Base-by-base conservation (phyloP, 2,329 filamentous ascomycete species). In the Diatrype stigma region DNA sequence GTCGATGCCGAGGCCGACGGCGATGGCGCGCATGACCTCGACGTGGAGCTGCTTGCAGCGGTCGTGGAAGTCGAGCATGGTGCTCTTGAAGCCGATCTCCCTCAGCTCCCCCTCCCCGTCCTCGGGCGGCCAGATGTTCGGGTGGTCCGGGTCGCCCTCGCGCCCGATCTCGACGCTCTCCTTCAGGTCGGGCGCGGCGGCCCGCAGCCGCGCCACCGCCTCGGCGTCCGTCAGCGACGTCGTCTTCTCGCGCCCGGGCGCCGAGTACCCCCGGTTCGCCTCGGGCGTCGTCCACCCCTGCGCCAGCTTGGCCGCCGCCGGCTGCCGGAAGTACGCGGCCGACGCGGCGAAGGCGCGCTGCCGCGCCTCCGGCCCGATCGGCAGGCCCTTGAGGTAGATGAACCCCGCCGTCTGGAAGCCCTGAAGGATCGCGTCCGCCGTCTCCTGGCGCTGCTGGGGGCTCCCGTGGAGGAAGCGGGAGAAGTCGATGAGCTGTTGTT, bases 381-480 rank as follows among this genome's bases (percentile, higher is more conserved):
- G 81, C 58, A 93, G 85, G 68, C 93, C 89, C 60, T 85, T 85
- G 37, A 96, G 81, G 70, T 96, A 96, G 64, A 96, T 81, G 75
- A 96, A 96, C 51, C 92, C 92, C 2, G 91, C 88, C 1, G 81
- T 86, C 62, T 91, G 87, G 73, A 96, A 96, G 40, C 89, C 91
- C 48, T 83, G 66, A 12, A 93, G 83, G 59, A 96, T 85, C 38
- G 86, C 82, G 48, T 82, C 70, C 21, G 90, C 91, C 1, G 88
- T 84, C 42, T 78, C 71, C 47, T 78, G 73, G 60, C 86, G 87
- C 58, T 87, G 74, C 10, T 75, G 62, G 0, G 80, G 72, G 19
- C 78, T 76, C 32, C 87, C 87, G 51, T 77, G 70, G 22, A 89
- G 80, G 69, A 92, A 94, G 42, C 76, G 76, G 12, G 81, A 82